Evolutionary conservation across 257 asterid species (phyloP).

Genomic region (Lithospermum erythrorhizon): DNA sequence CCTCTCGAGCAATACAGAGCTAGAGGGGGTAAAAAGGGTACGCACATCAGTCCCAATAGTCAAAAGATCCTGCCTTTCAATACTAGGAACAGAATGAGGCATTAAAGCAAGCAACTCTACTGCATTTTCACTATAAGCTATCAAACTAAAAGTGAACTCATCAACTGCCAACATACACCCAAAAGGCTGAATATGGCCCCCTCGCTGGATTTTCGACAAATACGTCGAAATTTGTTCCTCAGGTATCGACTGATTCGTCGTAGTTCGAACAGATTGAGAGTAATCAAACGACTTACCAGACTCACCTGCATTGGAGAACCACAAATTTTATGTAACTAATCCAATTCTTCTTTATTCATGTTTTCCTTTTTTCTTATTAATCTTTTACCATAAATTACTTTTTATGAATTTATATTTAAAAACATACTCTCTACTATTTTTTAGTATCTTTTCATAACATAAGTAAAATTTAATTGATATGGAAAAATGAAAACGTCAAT

Average conservation of each 20-base stretch:
- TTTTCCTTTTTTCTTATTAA: too few relatives aligned
- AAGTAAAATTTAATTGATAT: too few relatives aligned
- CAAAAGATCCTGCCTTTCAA: conserved; percentile 40
- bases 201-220: conserved; percentile 69
- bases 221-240: conserved; percentile 64
- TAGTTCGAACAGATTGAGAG: conserved; percentile 41
- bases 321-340: too few relatives aligned
- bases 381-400: too few relatives aligned
- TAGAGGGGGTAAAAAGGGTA: conserved; percentile 50
- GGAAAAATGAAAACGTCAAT: too few relatives aligned
- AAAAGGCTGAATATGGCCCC: conserved; percentile 66
- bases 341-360: too few relatives aligned
- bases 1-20: conserved; percentile 48
- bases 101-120: conserved; percentile 51
- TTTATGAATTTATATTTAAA: too few relatives aligned
- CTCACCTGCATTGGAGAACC: conserved; percentile 32
- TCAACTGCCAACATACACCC: conserved; percentile 79
- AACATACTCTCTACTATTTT: too few relatives aligned
- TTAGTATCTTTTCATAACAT: too few relatives aligned
- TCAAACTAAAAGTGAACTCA: conserved; percentile 37
- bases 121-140: conserved; percentile 60
- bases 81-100: conserved; percentile 64
- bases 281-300: conserved; percentile 74
- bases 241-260: conserved; percentile 27
- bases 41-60: conserved; percentile 61